phyloP scores from a whole-genome alignment of 306 rosid genomes.

The Medicago truncatula region DNA sequence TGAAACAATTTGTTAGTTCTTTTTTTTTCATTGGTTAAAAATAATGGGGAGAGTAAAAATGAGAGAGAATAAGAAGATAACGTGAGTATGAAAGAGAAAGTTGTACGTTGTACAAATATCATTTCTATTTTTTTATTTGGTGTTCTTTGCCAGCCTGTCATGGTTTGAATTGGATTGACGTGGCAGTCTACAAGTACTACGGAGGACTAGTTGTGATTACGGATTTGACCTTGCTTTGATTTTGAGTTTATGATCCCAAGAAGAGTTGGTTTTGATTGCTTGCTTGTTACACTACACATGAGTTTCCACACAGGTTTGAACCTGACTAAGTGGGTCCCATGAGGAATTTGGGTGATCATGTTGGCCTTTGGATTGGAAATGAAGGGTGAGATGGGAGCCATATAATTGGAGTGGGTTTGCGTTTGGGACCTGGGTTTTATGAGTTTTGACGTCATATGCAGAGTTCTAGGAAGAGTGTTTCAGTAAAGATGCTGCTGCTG shows the following conservation, averaged over 20 bases:
- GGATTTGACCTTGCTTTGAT: conserved; percentile 24
- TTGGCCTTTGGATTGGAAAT: conserved; percentile 13
- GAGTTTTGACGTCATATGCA: conserved; percentile 42
- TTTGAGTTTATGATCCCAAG: conserved; percentile 36
- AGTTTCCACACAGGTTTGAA: conserved; percentile 39
- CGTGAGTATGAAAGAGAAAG: no score
- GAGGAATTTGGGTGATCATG: background rate
- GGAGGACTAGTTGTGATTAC: conserved; percentile 30
- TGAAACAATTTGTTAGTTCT: no score
- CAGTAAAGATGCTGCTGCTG: conserved; percentile 12
- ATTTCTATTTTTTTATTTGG: background rate
- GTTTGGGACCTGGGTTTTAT: background rate
- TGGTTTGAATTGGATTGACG: conserved; percentile 37
- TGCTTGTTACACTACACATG: conserved; percentile 15
- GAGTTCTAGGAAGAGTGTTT: conserved; percentile 34
- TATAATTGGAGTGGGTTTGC: conserved; percentile 43
- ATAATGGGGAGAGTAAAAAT: no score
- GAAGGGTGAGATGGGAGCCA: conserved; percentile 37
- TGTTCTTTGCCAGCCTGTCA: conserved; percentile 51
- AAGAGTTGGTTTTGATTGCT: background rate
- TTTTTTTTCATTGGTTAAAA: no score
- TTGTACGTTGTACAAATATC: no score
- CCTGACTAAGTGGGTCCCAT: conserved; percentile 36
- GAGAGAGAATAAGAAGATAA: no score
- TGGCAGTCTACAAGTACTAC: conserved; percentile 45